Evolutionary conservation across 1,284 basidiomycete genomes (phyloP).

Genomic region (Leccinum angustisporum): DNA sequence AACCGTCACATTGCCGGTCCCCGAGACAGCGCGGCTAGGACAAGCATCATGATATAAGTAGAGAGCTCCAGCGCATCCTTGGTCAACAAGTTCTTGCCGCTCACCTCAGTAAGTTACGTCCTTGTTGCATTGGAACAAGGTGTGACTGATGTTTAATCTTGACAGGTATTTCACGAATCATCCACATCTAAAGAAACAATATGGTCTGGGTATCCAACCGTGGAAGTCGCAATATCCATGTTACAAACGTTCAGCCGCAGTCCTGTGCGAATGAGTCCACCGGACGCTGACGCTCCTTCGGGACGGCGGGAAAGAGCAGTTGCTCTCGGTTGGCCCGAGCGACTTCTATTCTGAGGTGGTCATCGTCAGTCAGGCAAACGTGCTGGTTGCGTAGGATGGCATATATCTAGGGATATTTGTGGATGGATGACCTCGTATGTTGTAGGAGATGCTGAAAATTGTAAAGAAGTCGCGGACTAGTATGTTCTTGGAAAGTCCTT

Average conservation of each 20-base stretch:
- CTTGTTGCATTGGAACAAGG: neutral
- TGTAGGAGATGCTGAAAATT: neutral
- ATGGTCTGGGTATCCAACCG: slow-evolving; percentile 4
- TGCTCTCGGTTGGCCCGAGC: neutral
- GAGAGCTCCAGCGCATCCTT: neutral
- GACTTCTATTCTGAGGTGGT: neutral
- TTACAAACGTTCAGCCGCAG: neutral
- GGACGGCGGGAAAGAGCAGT: neutral
- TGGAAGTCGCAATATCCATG: neutral
- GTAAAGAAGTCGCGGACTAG: too few relatives aligned
- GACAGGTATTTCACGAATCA: neutral
- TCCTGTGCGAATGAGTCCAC: neutral
- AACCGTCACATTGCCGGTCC: neutral
- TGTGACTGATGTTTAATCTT: neutral
- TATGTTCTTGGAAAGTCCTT: too few relatives aligned
- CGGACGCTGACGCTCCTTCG: neutral
- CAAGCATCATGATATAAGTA: neutral
- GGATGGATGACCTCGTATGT: neutral
- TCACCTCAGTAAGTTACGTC: neutral
- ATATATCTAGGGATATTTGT: neutral
- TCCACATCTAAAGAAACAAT: neutral
- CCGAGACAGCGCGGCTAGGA: neutral
- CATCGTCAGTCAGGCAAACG: neutral
- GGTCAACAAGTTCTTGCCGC: neutral
- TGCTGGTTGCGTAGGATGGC: neutral